phyloP scores from a whole-genome alignment of 305 asterid species.

The Nicotiana rustica region DNA sequence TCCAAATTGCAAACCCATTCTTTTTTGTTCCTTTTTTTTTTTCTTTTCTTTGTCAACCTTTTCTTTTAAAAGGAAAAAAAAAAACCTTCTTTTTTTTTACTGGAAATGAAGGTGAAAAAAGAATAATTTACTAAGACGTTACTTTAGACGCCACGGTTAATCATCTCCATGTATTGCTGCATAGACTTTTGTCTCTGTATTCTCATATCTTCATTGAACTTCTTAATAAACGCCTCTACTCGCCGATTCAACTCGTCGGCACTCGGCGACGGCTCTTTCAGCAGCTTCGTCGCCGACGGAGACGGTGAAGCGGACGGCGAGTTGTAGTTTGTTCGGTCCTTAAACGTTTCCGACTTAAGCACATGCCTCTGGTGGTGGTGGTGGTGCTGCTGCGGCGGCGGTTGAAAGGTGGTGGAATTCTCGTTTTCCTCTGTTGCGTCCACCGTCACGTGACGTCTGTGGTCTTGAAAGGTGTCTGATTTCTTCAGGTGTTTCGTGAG shows the following conservation, averaged over 20 bases:
- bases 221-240: constrained; percentile 72
- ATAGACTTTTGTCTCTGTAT: constrained; percentile 74
- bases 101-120: background rate
- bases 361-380: constrained; percentile 34
- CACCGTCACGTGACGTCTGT: background rate
- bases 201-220: constrained; percentile 73
- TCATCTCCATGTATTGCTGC: constrained; percentile 63
- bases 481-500: constrained; percentile 66
- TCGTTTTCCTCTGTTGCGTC: constrained; percentile 27
- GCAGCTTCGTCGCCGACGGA: constrained; percentile 43
- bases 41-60: background rate
- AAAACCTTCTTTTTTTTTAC: background rate
- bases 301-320: constrained; percentile 22
- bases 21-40: background rate
- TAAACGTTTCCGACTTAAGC: constrained; percentile 52
- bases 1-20: background rate
- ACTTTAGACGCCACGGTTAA: constrained; percentile 44
- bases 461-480: constrained; percentile 57
- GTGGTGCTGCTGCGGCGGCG: constrained; percentile 30
- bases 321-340: constrained; percentile 44
- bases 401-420: background rate
- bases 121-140: background rate
- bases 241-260: constrained; percentile 71
- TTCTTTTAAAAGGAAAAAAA: background rate
- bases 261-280: constrained; percentile 61